A percentile compares a stretch with the other conserved stretches of the same genome.
Conservation (phyloP, 805 yeast species). For the Scheffersomyces coipomensis region DNA sequence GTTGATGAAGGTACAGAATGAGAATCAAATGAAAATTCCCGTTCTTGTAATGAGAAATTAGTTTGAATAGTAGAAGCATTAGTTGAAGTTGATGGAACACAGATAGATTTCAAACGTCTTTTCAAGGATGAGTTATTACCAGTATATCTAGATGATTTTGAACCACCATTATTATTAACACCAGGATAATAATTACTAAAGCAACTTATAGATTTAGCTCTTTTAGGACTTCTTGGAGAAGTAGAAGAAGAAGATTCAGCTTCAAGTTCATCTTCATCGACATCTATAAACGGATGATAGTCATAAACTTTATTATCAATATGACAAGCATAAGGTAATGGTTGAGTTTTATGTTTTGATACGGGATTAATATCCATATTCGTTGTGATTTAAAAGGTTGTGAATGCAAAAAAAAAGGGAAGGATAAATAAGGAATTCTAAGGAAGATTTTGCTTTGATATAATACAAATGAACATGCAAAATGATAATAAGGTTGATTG, state of each 20-base stretch:
- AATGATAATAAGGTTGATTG: too few species aligned
- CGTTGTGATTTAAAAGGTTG: not conserved
- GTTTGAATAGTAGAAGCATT: not conserved
- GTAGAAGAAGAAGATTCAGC: conserved; percentile 6
- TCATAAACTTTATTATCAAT: conserved; percentile 21
- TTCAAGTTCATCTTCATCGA: conserved; percentile 3
- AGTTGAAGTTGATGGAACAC: conserved; percentile 3
- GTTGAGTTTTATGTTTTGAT: conserved; percentile 15
- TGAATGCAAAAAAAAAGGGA: conserved; percentile 2
- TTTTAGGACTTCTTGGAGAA: conserved; percentile 14
- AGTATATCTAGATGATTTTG: conserved; percentile 2
- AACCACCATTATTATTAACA: conserved; percentile 3
- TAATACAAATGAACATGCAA: too few species aligned
- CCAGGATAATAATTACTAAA: conserved; percentile 1
- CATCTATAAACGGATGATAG: conserved; percentile 11
- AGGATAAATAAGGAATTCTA: too few species aligned
- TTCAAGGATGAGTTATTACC: not conserved
- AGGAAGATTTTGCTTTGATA: too few species aligned
- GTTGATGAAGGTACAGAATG: conserved; percentile 8
- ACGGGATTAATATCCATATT: conserved; percentile 9
- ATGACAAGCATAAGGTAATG: conserved; percentile 19
- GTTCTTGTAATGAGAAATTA: not conserved
- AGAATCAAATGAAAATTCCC: conserved; percentile 10
- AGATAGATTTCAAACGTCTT: not conserved
- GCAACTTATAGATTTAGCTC: conserved; percentile 4